Percentiles rank a stretch among this genome's conserved stretches.
These are phyloP conservation scores for Vachellia collinsii DNA, from an alignment of 306 rosid genomes.

Conservation along the genomic window DNA sequence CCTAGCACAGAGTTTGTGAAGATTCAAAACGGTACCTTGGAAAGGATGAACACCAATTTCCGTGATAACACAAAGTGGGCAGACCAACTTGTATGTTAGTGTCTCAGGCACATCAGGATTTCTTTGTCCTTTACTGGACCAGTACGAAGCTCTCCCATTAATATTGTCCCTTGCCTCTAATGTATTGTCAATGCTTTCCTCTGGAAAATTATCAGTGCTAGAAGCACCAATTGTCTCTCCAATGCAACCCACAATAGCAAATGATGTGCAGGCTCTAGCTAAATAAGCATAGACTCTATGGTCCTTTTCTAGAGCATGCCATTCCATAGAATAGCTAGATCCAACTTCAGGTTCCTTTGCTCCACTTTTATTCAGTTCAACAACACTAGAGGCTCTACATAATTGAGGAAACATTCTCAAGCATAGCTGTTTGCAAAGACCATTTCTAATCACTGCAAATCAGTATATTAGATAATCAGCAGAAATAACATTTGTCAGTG, in stretches of 20 bases:
- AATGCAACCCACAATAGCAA: slow-evolving; percentile 52
- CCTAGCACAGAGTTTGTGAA: slow-evolving; percentile 25
- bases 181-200: slow-evolving; percentile 78
- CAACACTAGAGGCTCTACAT: slow-evolving; percentile 55
- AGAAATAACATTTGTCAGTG: slow-evolving; percentile 18
- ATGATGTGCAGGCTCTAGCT: slow-evolving; percentile 44
- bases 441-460: slow-evolving; percentile 73
- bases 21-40: slow-evolving; percentile 53
- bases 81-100: slow-evolving; percentile 66
- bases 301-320: slow-evolving; percentile 58
- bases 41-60: slow-evolving; percentile 82
- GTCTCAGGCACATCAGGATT: slow-evolving; percentile 78
- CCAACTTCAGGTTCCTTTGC: slow-evolving; percentile 53
- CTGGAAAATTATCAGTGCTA: slow-evolving; percentile 88
- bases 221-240: slow-evolving; percentile 67
- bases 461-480: slow-evolving; percentile 35
- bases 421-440: slow-evolving; percentile 77
- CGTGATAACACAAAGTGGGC: slow-evolving; percentile 64
- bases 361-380: slow-evolving; percentile 54
- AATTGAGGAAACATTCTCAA: slow-evolving; percentile 83
- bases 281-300: slow-evolving; percentile 67
- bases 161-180: slow-evolving; percentile 48
- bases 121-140: slow-evolving; percentile 92
- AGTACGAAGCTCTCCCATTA: slow-evolving; percentile 53
- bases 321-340: slow-evolving; percentile 63